A percentile compares a stretch with the other conserved stretches of the same genome.
These are phyloP conservation scores for Amaranthus palmeri DNA, from an alignment of 148 eudicot genomes.

Conservation along the genomic window DNA sequence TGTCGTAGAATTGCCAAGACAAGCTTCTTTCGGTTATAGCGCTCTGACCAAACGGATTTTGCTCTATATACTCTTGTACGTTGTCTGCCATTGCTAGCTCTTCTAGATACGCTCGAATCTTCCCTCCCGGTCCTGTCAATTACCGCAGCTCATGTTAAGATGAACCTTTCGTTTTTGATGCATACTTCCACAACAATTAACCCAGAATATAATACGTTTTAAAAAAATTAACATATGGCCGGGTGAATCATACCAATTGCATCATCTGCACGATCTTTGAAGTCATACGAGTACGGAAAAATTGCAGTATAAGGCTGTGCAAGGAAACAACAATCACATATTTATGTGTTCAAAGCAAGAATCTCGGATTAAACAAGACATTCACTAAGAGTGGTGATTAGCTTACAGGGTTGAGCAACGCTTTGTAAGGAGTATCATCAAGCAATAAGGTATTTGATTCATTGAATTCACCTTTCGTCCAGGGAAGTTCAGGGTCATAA, in stretches of 20 bases:
- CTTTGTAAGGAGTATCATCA: conserved; percentile 98
- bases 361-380: not conserved
- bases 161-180: too few species aligned
- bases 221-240: not conserved
- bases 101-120: conserved; percentile 66
- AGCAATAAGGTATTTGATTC: conserved; percentile 78
- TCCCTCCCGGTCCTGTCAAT: conserved; percentile 69
- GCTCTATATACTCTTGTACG: conserved; percentile 52
- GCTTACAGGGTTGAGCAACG: conserved; percentile 88
- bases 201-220: not conserved
- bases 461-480: conserved; percentile 63
- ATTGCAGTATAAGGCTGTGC: conserved; percentile 70
- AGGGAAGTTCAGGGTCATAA: conserved; percentile 42
- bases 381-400: conserved; percentile 1
- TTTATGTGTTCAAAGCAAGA: not conserved
- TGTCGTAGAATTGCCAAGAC: conserved; percentile 62
- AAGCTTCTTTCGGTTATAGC: conserved; percentile 62
- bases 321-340: not conserved
- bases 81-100: conserved; percentile 51
- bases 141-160: not conserved
- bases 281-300: conserved; percentile 64
- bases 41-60: conserved; percentile 78
- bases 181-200: not conserved
- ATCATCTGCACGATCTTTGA: conserved; percentile 51
- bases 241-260: conserved; percentile 55